Evolutionary conservation across 768 basidiomycete species (phyloP), one percentile per base, ranked within the genome.

Genomic region (Grammothele lineata): DNA sequence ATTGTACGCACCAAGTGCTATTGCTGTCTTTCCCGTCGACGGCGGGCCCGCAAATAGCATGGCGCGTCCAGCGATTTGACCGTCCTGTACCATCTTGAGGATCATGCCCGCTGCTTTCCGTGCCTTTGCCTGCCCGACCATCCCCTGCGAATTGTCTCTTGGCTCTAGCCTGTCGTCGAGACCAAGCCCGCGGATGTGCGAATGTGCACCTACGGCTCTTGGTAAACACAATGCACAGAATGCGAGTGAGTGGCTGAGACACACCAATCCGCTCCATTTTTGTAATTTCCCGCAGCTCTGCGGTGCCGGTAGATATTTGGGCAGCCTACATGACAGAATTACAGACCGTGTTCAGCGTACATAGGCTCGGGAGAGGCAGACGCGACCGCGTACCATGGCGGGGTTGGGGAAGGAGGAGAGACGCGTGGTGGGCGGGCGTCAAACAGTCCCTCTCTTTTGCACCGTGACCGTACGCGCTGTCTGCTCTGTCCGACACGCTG

Each of bases 21-120:
- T 96, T 25, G 96, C 96, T 0, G 96, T 98, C 70, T 99, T 99
- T 21, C 96, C 96, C 1, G 93, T 92, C 25, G 91, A 92, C 5
- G 96, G 94, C 5, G 96, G 96, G 0, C 96, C 96, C 15, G 96
- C 96, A 67, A 99, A 96, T 45, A 99, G 73, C 69, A 99, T 94
- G 5, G 94, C 92, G 36, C 95, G 80, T 22, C 96, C 96, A 0
- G 96, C 93, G 59, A 98, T 97, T 48, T 85, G 76, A 15, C 92
- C 92, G 59, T 96, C 92, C 65, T 96, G 90, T 5, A 98, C 93
- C 94, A 99, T 95, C 70, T 87, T 94, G 59, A 98, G 77, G 51
- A 97, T 92, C 77, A 98, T 87, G 2, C 96, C 96, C 0, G 95
- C 96, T 0, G 96, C 95, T 66, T 96, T 96, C 36, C 96, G 83